A percentile compares a stretch with the other conserved stretches of the same genome.
phyloP scores from a whole-genome alignment of 1,284 basidiomycete genomes.

The Anthracocystis setariae region DNA sequence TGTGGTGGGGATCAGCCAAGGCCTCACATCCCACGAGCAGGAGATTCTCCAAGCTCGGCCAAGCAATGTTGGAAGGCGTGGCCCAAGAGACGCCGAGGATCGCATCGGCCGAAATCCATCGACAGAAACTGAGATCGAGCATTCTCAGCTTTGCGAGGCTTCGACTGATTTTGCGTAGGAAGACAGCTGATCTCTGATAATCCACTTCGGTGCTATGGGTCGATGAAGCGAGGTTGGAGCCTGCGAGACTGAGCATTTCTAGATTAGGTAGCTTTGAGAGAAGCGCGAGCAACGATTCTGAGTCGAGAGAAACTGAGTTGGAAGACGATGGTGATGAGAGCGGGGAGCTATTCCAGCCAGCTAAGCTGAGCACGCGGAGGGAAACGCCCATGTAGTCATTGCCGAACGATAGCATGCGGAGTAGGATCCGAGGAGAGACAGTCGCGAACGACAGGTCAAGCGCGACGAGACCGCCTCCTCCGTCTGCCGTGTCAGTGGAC shows the following conservation, averaged over 20 bases:
- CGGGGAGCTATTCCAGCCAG: slow-evolving; percentile 20
- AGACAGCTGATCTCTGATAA: slow-evolving; percentile 12
- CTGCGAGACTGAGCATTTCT: slow-evolving; percentile 30
- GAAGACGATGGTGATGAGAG: neutral
- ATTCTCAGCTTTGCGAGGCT: slow-evolving; percentile 17
- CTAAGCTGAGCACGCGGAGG: slow-evolving; percentile 34
- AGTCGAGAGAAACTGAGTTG: slow-evolving; percentile 3
- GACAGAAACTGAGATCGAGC: slow-evolving; percentile 44
- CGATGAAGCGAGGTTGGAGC: slow-evolving; percentile 8
- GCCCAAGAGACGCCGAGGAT: slow-evolving; percentile 31
- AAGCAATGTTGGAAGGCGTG: slow-evolving; percentile 1
- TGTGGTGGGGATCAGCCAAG: slow-evolving; percentile 6
- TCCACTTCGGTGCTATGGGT: neutral
- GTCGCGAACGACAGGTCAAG: slow-evolving; percentile 42
- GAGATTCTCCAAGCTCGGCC: slow-evolving; percentile 23
- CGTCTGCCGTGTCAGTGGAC: too few relatives aligned
- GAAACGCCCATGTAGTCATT: neutral
- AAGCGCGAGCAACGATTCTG: slow-evolving; percentile 7
- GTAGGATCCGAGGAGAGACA: slow-evolving; percentile 14
- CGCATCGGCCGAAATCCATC: slow-evolving; percentile 32
- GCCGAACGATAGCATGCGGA: slow-evolving; percentile 5
- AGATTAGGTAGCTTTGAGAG: slow-evolving; percentile 34
- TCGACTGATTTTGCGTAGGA: slow-evolving; percentile 38
- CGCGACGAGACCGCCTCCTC: neutral
- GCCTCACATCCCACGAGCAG: slow-evolving; percentile 20